Conservation (phyloP, 345 rosid genomes). For the Turnera subulata region DNA sequence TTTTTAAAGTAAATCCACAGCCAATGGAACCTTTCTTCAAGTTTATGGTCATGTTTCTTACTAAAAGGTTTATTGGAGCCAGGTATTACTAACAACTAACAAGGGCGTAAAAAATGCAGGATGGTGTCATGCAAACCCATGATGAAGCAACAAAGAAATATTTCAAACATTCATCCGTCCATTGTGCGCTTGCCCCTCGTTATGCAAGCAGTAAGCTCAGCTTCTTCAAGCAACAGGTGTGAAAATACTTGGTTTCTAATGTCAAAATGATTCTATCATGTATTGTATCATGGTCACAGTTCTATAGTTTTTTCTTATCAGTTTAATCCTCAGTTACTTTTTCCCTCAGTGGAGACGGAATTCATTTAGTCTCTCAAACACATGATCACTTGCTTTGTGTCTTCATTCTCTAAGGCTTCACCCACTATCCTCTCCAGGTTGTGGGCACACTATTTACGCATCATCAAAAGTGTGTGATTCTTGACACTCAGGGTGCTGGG, state of each 20-base stretch:
- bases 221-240: conserved; percentile 67
- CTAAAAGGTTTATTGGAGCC: no score
- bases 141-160: conserved; percentile 68
- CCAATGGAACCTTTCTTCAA: not conserved
- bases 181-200: conserved; percentile 67
- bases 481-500: conserved; percentile 55
- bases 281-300: no score
- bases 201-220: conserved; percentile 70
- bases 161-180: conserved; percentile 52
- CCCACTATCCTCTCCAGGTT: conserved; percentile 51
- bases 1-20: not conserved
- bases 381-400: not conserved
- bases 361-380: not conserved
- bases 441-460: conserved; percentile 75
- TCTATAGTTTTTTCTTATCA: not conserved
- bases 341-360: not conserved
- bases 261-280: no score
- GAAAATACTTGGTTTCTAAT: not conserved
- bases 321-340: not conserved
- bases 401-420: conserved; percentile 12
- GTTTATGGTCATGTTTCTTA: not conserved
- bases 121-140: conserved; percentile 78
- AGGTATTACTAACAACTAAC: no score
- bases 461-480: conserved; percentile 67
- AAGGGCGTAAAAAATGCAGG: conserved; percentile 27